Evolutionary conservation across 202 grass and related monocot genomes (phyloP).

Genomic region (Musa balbisiana): DNA sequence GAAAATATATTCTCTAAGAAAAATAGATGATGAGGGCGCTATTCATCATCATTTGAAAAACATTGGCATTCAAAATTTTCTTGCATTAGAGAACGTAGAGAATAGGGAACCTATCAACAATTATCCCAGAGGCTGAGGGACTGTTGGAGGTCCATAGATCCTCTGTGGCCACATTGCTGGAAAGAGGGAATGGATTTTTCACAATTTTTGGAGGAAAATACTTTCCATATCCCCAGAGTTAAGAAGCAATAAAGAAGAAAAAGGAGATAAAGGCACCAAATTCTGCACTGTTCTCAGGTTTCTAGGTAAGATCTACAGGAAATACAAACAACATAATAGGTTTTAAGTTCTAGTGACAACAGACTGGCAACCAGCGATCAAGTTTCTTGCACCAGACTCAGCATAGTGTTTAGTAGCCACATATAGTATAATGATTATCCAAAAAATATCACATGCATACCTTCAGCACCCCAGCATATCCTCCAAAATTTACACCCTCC

Average conservation of each 20-base stretch:
- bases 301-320: neutral
- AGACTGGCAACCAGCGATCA: neutral
- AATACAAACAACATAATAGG: too few relatives aligned
- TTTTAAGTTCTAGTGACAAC: neutral
- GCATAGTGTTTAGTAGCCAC: neutral
- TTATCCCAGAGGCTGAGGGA: neutral
- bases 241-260: too few relatives aligned
- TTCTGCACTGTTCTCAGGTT: neutral
- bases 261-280: neutral
- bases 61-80: neutral
- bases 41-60: too few relatives aligned
- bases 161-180: too few relatives aligned
- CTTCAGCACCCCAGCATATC: slow-evolving; percentile 89
- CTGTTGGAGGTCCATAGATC: neutral
- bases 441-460: slow-evolving; percentile 22
- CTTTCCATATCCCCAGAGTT: too few relatives aligned
- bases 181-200: too few relatives aligned
- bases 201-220: too few relatives aligned
- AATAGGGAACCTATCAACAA: neutral
- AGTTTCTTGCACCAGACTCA: neutral
- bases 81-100: neutral
- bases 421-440: neutral
- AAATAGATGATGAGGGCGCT: too few relatives aligned
- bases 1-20: too few relatives aligned
- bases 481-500: slow-evolving; percentile 73